Percentiles rank a stretch among this genome's conserved stretches.
phyloP scores from a whole-genome alignment of 192 early-diverging fungal genomes.

The Podila horticola region DNA sequence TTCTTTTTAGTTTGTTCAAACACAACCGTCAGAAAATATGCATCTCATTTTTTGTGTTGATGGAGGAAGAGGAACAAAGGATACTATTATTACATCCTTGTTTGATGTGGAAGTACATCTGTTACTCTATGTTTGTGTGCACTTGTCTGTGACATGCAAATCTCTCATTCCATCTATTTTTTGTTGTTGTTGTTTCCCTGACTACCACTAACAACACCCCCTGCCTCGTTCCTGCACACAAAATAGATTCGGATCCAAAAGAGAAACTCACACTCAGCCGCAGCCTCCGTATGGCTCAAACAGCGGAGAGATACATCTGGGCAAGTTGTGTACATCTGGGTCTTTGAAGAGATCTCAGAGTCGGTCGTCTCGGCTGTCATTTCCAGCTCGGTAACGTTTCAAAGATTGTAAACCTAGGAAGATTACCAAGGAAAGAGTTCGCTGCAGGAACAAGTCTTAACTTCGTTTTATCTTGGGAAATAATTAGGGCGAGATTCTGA shows the following conservation, averaged over 20 bases:
- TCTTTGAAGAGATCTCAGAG: conserved; percentile 72
- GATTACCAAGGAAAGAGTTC: too few relatives aligned
- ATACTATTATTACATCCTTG: too few relatives aligned
- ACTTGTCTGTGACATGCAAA: too few relatives aligned
- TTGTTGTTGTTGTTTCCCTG: too few relatives aligned
- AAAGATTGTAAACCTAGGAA: neutral
- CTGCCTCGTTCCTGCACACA: neutral
- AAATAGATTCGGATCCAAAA: conserved; percentile 65
- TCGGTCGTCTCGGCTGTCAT: conserved; percentile 51
- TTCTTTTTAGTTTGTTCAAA: too few relatives aligned
- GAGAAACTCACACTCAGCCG: conserved; percentile 57
- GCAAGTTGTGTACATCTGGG: conserved; percentile 65
- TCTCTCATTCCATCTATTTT: too few relatives aligned
- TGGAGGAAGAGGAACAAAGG: too few relatives aligned
- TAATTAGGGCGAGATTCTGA: conserved; percentile 56
- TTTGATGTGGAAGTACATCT: too few relatives aligned
- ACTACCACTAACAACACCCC: neutral
- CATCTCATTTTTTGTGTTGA: too few relatives aligned
- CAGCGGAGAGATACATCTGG: conserved; percentile 57
- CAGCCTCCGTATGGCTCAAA: conserved; percentile 74
- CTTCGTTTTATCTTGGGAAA: neutral
- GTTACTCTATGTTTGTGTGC: too few relatives aligned
- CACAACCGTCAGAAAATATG: too few relatives aligned
- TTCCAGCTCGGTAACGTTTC: conserved; percentile 41
- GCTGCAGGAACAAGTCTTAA: neutral